Percentiles rank a stretch among this genome's conserved stretches.
These are phyloP conservation scores for Spergularia marina DNA, from an alignment of 148 eudicot species.

Conservation along the genomic window DNA sequence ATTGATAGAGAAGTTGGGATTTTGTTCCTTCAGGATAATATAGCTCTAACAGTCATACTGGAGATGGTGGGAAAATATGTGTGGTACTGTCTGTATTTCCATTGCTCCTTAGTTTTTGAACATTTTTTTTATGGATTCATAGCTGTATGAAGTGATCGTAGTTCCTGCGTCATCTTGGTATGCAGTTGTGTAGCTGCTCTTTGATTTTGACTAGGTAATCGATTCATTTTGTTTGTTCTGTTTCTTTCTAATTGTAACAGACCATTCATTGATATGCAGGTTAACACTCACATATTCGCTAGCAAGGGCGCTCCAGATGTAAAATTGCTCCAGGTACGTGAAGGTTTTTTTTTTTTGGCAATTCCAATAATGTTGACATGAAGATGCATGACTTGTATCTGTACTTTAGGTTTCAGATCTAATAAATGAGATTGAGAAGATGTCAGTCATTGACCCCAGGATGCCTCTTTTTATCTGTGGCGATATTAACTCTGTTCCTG, in stretches of 20 bases:
- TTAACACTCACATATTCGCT: conserved; percentile 71
- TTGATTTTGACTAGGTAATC: not conserved
- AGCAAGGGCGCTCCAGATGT: conserved; percentile 65
- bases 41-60: conserved; percentile 64
- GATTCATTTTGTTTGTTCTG: not conserved
- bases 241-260: conserved; percentile 2
- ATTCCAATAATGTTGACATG: not conserved
- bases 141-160: conserved; percentile 6
- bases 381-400: conserved; percentile 21
- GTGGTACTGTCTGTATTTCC: conserved; percentile 27
- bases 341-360: not conserved
- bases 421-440: conserved; percentile 74
- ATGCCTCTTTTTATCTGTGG: conserved; percentile 91
- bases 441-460: conserved; percentile 36
- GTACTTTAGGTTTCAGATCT: conserved; percentile 37
- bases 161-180: not conserved
- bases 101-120: conserved; percentile 44
- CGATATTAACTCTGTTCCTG: conserved; percentile 81
- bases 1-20: not conserved
- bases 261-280: conserved; percentile 40
- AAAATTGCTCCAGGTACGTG: conserved; percentile 64
- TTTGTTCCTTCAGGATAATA: conserved; percentile 48
- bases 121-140: not conserved
- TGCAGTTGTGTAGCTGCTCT: not conserved
- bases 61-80: conserved; percentile 54